These are phyloP conservation scores for Diaporthe helianthi DNA, from an alignment of 2,329 filamentous ascomycete genomes.

Conservation along the genomic window DNA sequence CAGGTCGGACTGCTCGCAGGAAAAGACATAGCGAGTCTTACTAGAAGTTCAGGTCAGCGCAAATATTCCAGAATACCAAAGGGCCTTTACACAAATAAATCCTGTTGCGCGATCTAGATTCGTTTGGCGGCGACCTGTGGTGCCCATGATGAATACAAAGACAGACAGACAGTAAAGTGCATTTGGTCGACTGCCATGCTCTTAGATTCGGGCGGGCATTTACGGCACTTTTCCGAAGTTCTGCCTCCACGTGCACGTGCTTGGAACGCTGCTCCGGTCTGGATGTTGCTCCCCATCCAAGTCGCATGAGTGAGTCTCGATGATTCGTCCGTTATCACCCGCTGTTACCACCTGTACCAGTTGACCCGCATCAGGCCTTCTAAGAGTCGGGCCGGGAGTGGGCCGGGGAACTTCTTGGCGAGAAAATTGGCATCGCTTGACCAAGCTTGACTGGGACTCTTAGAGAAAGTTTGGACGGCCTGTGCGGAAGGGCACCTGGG, in stretches of 20 bases:
- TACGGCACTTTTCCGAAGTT: slow-evolving; percentile 13
- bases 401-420: slow-evolving; percentile 8
- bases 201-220: not conserved
- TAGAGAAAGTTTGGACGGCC: not conserved
- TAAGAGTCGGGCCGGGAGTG: slow-evolving; percentile 10
- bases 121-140: not conserved
- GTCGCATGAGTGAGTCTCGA: not conserved
- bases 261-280: not conserved
- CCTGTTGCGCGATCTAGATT: not conserved
- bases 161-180: not conserved
- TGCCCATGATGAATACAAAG: not conserved
- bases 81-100: not conserved
- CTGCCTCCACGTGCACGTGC: not conserved
- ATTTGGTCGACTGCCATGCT: not conserved
- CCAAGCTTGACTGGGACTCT: slow-evolving; percentile 15
- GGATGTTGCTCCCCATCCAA: not conserved
- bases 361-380: not conserved
- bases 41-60: not conserved
- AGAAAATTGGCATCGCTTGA: slow-evolving; percentile 24
- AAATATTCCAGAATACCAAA: not conserved
- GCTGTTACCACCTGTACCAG: not conserved
- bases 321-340: slow-evolving; percentile 15
- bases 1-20: too few species aligned
- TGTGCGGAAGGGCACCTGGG: too few species aligned
- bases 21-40: not conserved